Percentiles rank a stretch among this genome's conserved stretches.
These are phyloP conservation scores for Triglochin maritima DNA, from an alignment of 106 monocot species.

Conservation along the genomic window DNA sequence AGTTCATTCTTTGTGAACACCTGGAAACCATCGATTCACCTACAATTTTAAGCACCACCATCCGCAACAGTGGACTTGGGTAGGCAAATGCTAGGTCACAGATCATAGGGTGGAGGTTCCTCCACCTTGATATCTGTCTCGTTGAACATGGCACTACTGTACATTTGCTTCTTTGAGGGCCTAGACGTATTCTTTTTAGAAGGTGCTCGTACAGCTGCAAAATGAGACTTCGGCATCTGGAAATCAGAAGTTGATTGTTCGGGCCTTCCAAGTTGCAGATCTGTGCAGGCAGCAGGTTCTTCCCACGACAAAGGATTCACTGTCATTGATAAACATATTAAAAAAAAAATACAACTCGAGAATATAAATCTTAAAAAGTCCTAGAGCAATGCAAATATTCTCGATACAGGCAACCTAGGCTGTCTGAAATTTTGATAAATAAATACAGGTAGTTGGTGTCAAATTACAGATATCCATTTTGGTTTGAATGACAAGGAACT, in stretches of 20 bases:
- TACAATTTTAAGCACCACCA: too few species aligned
- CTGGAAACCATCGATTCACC: too few species aligned
- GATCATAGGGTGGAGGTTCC: neutral
- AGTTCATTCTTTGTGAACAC: too few species aligned
- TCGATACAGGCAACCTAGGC: too few species aligned
- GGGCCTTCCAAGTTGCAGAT: neutral
- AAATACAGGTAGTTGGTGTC: neutral
- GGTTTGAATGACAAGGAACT: neutral
- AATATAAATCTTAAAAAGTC: neutral
- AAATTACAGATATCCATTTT: neutral
- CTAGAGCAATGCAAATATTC: neutral
- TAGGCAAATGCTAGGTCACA: too few species aligned
- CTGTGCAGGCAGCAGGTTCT: conserved; percentile 3
- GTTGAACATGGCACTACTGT: neutral
- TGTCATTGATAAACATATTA: neutral
- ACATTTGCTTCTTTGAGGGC: conserved; percentile 2
- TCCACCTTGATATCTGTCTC: neutral
- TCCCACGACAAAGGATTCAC: conserved; percentile 6
- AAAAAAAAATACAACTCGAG: neutral
- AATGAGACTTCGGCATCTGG: too few species aligned
- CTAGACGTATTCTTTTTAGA: neutral
- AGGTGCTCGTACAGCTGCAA: neutral
- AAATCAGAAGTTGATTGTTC: neutral
- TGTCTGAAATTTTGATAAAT: too few species aligned
- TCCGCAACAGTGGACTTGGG: too few species aligned